Conservation (phyloP, 345 rosid genomes). For the Hibiscus tridactylites region DNA sequence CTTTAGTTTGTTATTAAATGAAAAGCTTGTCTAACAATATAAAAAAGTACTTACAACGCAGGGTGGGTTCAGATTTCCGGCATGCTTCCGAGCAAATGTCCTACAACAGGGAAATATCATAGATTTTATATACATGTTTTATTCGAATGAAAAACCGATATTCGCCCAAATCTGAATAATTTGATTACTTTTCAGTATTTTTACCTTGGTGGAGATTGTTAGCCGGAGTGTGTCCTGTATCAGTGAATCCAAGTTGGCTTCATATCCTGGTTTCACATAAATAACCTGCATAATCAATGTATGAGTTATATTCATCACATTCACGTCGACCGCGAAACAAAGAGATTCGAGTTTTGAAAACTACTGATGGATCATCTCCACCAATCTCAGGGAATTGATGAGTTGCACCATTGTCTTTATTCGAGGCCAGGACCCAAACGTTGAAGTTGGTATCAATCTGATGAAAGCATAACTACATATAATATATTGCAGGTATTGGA, state of each 20-base stretch:
- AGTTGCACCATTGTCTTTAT: constrained; percentile 22
- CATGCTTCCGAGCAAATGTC: constrained; percentile 72
- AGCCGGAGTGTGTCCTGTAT: too few species aligned
- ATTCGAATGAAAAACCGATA: neutral
- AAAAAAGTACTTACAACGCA: constrained; percentile 38
- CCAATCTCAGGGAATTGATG: constrained; percentile 51
- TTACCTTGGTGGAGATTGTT: constrained; percentile 38
- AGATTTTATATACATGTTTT: neutral
- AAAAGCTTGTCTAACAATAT: neutral
- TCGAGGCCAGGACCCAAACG: constrained; percentile 70
- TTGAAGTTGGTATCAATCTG: constrained; percentile 70
- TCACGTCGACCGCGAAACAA: neutral
- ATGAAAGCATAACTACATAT: too few species aligned
- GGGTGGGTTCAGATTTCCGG: constrained; percentile 49
- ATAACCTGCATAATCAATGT: too few species aligned
- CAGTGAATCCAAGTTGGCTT: too few species aligned
- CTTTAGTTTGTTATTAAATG: neutral
- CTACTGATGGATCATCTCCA: constrained; percentile 77
- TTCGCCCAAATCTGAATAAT: neutral
- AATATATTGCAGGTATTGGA: too few species aligned
- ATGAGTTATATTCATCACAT: too few species aligned
- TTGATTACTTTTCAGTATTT: neutral
- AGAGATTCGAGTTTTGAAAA: constrained; percentile 11
- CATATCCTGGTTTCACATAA: too few species aligned
- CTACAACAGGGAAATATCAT: constrained; percentile 20